These are phyloP conservation scores for Ilyonectria mors-panacis DNA, from an alignment of 2,329 filamentous ascomycete genomes.

Conservation along the genomic window DNA sequence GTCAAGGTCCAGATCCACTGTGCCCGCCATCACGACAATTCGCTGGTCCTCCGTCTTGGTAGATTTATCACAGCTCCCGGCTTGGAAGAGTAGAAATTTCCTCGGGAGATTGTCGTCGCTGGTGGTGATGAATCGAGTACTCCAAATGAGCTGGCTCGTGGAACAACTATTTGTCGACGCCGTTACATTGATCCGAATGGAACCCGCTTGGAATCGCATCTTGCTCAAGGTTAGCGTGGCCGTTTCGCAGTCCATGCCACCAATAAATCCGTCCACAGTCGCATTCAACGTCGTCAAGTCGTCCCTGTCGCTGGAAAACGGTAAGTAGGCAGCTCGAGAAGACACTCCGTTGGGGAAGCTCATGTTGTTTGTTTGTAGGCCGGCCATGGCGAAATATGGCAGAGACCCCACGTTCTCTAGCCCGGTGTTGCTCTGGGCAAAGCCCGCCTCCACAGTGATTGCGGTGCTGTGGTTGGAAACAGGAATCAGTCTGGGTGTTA, in stretches of 20 bases:
- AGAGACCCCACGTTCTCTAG: conserved; percentile 46
- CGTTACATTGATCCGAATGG: conserved; percentile 50
- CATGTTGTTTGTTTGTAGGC: conserved; percentile 49
- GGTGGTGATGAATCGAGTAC: conserved; percentile 33
- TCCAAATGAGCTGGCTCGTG: conserved; percentile 38
- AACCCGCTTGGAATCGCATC: conserved; percentile 37
- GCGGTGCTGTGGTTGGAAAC: conserved; percentile 42
- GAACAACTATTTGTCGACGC: conserved; percentile 42
- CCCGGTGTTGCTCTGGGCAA: conserved; percentile 46
- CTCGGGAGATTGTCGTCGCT: conserved; percentile 32
- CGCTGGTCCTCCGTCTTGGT: conserved; percentile 37
- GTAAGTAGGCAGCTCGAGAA: conserved; percentile 53
- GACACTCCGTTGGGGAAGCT: conserved; percentile 53
- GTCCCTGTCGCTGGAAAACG: conserved; percentile 48
- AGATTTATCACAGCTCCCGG: conserved; percentile 39
- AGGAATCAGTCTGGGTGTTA: conserved; percentile 51
- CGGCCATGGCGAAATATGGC: conserved; percentile 53
- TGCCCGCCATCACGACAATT: conserved; percentile 41
- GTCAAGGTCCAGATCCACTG: conserved; percentile 35
- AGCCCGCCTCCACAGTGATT: conserved; percentile 48
- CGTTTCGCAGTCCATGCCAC: conserved; percentile 50
- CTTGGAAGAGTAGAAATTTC: conserved; percentile 37
- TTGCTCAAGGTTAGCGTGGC: conserved; percentile 46
- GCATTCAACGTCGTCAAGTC: conserved; percentile 47
- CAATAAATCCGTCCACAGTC: conserved; percentile 54